These are phyloP conservation scores for Scutellaria barbata DNA, from an alignment of 257 asterid genomes.

Conservation along the genomic window DNA sequence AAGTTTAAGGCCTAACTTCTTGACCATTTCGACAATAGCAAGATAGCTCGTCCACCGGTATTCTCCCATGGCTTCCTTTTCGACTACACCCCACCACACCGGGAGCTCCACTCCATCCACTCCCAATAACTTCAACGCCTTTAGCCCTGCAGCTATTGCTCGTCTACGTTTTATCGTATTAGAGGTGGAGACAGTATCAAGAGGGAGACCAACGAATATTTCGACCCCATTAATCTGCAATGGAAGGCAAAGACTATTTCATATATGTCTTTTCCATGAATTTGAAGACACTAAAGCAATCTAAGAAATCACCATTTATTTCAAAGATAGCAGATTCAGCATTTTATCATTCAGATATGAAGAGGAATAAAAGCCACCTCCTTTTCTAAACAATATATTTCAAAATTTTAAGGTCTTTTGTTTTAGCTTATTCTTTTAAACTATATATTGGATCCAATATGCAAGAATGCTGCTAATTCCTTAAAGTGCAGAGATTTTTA, in stretches of 20 bases:
- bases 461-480: neutral
- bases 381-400: neutral
- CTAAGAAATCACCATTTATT: neutral
- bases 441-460: neutral
- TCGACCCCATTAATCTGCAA: constrained; percentile 59
- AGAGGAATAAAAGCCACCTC: neutral
- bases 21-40: constrained; percentile 67
- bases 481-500: too few relatives aligned
- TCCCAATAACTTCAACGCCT: constrained; percentile 77
- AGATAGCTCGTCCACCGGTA: constrained; percentile 83
- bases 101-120: constrained; percentile 92
- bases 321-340: neutral
- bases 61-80: constrained; percentile 66
- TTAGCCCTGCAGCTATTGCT: constrained; percentile 81
- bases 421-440: neutral
- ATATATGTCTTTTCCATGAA: neutral
- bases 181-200: constrained; percentile 65
- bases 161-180: constrained; percentile 61
- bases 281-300: neutral
- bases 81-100: constrained; percentile 91
- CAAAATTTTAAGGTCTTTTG: neutral
- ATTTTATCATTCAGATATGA: neutral
- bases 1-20: constrained; percentile 66
- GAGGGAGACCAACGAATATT: constrained; percentile 81
- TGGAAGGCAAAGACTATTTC: neutral